These are phyloP conservation scores for Phytomonas sp. DNA, from an alignment of 208 protist species.

Conservation along the genomic window DNA sequence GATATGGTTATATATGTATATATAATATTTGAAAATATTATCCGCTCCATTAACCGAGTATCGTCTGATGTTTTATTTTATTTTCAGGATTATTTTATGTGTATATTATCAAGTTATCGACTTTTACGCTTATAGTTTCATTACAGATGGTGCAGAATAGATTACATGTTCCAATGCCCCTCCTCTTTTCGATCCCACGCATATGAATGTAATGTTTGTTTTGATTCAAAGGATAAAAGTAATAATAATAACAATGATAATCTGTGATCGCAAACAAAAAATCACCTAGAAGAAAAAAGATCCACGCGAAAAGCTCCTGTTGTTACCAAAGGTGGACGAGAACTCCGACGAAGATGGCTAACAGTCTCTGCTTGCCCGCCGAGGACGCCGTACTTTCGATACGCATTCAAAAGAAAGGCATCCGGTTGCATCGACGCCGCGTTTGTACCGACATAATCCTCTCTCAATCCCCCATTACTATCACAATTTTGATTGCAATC, in stretches of 20 bases:
- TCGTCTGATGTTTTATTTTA: neutral
- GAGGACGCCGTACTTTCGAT: neutral
- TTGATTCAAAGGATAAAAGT: neutral
- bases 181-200: neutral
- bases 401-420: neutral
- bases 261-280: neutral
- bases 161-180: neutral
- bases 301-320: neutral
- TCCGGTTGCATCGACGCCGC: neutral
- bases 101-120: neutral
- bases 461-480: too few species aligned
- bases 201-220: neutral
- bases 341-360: neutral
- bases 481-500: neutral
- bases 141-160: neutral
- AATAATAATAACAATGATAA: too few species aligned
- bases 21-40: conserved; percentile 6
- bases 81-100: neutral
- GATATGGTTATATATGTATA: neutral
- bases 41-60: neutral
- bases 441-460: neutral
- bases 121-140: neutral
- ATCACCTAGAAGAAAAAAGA: neutral
- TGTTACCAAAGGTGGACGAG: neutral
- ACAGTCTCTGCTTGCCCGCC: neutral